Base-by-base conservation (phyloP, 371 early-diverging fungal species). In the Apophysomyces variabilis region DNA sequence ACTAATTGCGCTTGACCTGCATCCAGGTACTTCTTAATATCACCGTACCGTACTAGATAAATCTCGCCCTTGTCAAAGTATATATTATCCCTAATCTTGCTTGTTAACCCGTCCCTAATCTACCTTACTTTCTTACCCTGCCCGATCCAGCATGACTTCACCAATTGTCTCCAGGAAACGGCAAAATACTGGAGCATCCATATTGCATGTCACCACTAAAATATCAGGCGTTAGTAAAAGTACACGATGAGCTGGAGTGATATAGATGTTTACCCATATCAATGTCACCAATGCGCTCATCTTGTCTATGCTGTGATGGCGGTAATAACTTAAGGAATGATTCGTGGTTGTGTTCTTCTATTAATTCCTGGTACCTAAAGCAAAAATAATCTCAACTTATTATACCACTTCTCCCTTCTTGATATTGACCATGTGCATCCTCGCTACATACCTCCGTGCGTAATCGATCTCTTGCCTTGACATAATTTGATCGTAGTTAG, bases 101-200 rank as follows among this genome's bases (percentile, higher is more conserved):
- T 5, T n/a, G 56, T 56, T 4, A 61, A 26, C 32, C 32, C 32
- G 3, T 26, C 1, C 32, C 3, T 26, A 26, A 26, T 1, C 32
- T 1, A 26, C 3, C 32, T 26, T 3, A 6, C 1, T 26, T 1
- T 13, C 26, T 61, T 66, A 64, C 65, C 43, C 64, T 37, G 45
- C 65, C 11, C 59, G 44, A 16, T 79, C 85, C 54, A 89, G 69
- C 65, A 86, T 85, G 59, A 86, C 82, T 35, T 83, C 83, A 7
- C 92, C 92, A 36, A 89, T 75, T 5, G 81, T 80, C 46, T 83
- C 71, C 18, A 85, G 57, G 7, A 89, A 82, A 7, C 87, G 72
- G 58, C 88, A 88, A 70, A 94, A 91, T 0, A 94, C 93, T 2
- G 93, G 90, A 35, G 86, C 81, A 39, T 92, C 88, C 54, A 90